Conservation (phyloP, 441 rosid genomes). For the Gossypium davidsonii region DNA sequence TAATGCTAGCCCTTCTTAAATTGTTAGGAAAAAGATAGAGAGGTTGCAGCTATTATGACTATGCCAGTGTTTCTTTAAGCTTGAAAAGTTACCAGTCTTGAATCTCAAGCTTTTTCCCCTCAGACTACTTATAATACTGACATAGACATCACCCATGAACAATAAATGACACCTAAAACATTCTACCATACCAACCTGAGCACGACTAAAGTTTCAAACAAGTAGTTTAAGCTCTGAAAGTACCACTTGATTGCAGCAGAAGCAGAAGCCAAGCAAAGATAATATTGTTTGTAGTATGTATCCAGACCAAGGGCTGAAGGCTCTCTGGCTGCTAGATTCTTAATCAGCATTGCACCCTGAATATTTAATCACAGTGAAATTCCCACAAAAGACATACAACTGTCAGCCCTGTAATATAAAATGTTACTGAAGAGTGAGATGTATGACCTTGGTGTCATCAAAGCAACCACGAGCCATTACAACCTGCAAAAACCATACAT, state of each 20-base stretch:
- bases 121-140: background rate
- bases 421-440: constrained; percentile 13
- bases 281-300: constrained; percentile 92
- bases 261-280: constrained; percentile 90
- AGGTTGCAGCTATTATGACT: background rate
- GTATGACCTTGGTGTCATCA: constrained; percentile 86
- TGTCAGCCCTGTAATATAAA: constrained; percentile 17
- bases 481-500: constrained; percentile 42
- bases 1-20: background rate
- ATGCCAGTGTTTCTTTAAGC: background rate
- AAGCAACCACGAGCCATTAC: constrained; percentile 88
- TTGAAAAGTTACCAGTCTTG: background rate
- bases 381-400: constrained; percentile 11
- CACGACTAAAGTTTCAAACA: background rate
- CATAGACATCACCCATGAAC: background rate
- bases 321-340: constrained; percentile 78
- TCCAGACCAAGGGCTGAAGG: constrained; percentile 92
- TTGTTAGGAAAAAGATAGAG: background rate
- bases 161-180: background rate
- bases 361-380: constrained; percentile 21
- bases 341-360: constrained; percentile 80
- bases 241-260: constrained; percentile 93
- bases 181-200: background rate
- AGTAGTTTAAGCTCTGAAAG: constrained; percentile 16
- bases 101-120: background rate